Evolutionary conservation across 2,329 filamentous ascomycete genomes (phyloP).

Genomic region (Aspergillus glaucus): DNA sequence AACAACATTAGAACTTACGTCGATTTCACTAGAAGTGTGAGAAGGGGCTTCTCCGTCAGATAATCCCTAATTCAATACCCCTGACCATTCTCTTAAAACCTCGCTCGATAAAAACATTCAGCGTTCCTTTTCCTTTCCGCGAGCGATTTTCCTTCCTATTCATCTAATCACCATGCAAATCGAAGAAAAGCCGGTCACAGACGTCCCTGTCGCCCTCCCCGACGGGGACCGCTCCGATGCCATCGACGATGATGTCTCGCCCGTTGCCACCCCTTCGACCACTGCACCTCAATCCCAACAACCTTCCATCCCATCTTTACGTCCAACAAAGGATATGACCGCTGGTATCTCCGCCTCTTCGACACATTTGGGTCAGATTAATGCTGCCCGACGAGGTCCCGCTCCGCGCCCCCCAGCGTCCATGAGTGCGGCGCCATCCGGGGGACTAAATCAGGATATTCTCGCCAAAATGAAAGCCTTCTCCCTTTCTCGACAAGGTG

Average conservation of each 20-base stretch:
- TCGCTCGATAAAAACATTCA: too few species aligned
- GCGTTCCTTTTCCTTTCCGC: too few species aligned
- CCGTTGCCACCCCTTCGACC: slow-evolving; percentile 29
- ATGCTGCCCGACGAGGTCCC: slow-evolving; percentile 51
- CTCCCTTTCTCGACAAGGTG: slow-evolving; percentile 58
- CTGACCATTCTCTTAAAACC: too few species aligned
- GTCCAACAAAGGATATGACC: slow-evolving; percentile 17
- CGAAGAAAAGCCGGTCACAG: slow-evolving; percentile 15
- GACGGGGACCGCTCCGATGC: slow-evolving; percentile 15
- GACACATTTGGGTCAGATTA: slow-evolving; percentile 73
- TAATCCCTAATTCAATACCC: too few species aligned
- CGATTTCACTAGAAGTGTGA: too few species aligned
- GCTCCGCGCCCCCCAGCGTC: slow-evolving; percentile 24
- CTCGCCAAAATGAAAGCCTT: slow-evolving; percentile 65
- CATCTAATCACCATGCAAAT: slow-evolving; percentile 11
- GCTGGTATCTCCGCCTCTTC: slow-evolving; percentile 68
- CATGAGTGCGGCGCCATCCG: slow-evolving; percentile 36
- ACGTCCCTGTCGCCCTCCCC: slow-evolving; percentile 13
- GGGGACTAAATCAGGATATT: slow-evolving; percentile 57
- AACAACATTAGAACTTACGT: too few species aligned
- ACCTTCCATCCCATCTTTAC: slow-evolving; percentile 22
- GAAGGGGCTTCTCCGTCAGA: too few species aligned
- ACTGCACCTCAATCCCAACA: slow-evolving; percentile 3
- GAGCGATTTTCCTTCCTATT: too few species aligned
- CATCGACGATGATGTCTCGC: slow-evolving; percentile 15